Evolutionary conservation across 2,329 filamentous ascomycete species (phyloP), one percentile per base, ranked within the genome.

Genomic region (Pseudogymnoascus sp.): DNA sequence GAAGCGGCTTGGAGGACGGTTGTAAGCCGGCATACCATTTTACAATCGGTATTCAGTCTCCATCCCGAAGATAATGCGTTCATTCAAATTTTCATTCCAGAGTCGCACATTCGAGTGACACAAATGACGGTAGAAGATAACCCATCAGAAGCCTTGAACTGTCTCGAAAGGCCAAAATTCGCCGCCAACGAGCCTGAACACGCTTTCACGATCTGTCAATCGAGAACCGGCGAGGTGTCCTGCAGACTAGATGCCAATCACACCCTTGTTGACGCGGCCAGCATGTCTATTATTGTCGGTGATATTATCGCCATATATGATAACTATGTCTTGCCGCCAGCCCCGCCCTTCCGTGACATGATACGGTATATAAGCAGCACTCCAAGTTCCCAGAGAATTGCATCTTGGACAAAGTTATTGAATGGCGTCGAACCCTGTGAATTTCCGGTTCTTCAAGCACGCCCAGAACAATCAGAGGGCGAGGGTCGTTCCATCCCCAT

Each of bases 371-470:
- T 56, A 33, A 56, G 10, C 16, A 56, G 28, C 25, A 33, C 50
- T 8, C 28, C 50, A 31, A 56, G 28, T 10, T 33, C 50, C 5
- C 50, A 33, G 28, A 56, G 50, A 5, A 56, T 69, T 47, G 65
- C 66, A 4, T 73, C 69, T 60, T 73, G 72, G 72, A 70, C 66
- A 53, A 44, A 63, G 3, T 69, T 72, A 60, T 59, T 73, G 14
- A 61, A 61, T 16, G 70, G 67, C 12, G 63, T 71, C 33, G 61
- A 70, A 16, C 69, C 70, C 21, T 72, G 69, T 62, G 68, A 75
- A 40, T 78, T 81, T 64, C 77, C 78, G 1, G 50, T 44, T 31
- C 14, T 62, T 70, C 31, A 66, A 65, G 5, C 63, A 64, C 33
- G 61, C 71, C 71, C 42, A 35, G 16, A 61, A 37, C 4, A 35